A percentile compares a stretch with the other conserved stretches of the same genome.
These are phyloP conservation scores for Liquidambar formosana DNA, from an alignment of 164 flowering plant genomes.

Conservation along the genomic window DNA sequence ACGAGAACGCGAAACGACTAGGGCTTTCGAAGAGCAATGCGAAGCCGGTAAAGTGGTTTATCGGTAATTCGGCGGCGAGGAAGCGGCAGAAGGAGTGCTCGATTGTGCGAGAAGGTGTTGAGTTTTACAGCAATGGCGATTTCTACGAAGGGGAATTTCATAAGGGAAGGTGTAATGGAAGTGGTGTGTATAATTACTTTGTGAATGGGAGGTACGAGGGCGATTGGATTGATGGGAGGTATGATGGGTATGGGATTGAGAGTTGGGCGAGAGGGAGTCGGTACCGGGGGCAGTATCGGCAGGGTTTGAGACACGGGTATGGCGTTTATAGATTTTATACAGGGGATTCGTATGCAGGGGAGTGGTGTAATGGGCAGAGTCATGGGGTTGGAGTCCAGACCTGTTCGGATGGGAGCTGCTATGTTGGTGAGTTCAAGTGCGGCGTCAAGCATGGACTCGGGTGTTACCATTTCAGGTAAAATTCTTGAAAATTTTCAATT, in stretches of 20 bases:
- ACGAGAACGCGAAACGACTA: constrained; percentile 27
- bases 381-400: constrained; percentile 83
- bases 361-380: constrained; percentile 91
- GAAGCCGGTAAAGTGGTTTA: constrained; percentile 75
- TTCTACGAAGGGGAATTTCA: constrained; percentile 92
- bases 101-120: constrained; percentile 62
- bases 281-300: constrained; percentile 77
- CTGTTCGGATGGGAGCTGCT: constrained; percentile 88
- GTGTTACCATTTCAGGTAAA: constrained; percentile 85
- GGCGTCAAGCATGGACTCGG: constrained; percentile 95
- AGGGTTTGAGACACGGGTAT: constrained; percentile 75
- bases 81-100: constrained; percentile 13
- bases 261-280: constrained; percentile 88
- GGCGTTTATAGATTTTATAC: constrained; percentile 84
- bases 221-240: constrained; percentile 89
- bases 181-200: constrained; percentile 81
- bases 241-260: constrained; percentile 89
- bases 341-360: constrained; percentile 84
- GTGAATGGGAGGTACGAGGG: constrained; percentile 89
- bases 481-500: neutral
- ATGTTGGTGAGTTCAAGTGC: constrained; percentile 78
- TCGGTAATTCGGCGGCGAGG: constrained; percentile 43
- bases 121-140: constrained; percentile 88
- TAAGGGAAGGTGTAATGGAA: constrained; percentile 76
- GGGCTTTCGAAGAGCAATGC: constrained; percentile 21